Base-by-base conservation (phyloP, 2,329 filamentous ascomycete genomes). In the Cylindrodendrum hubeiense region DNA sequence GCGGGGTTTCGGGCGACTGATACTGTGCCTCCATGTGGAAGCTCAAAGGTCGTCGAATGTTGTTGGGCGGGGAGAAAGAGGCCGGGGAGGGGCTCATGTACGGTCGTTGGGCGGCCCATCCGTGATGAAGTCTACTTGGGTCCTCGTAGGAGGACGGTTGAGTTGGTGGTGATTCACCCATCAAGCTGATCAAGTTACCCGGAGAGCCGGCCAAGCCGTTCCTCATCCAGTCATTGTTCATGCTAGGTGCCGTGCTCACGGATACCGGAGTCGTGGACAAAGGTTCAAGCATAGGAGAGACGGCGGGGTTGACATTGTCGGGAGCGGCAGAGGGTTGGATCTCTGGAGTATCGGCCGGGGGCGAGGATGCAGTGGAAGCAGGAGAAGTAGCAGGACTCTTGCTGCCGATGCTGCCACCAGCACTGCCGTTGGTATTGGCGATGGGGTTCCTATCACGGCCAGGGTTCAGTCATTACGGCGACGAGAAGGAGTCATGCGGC, bases 131-230 rank as follows among this genome's bases (percentile, higher is more conserved):
- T 37, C 81, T 81, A 56, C 80, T 71, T 6, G 81, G 76, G 66
- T 86, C 84, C 70, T 86, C 84, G 67, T 85, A 86, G 2, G 84
- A 86, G 21, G 84, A 86, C 17, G 84, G 84, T 50, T 84, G 83
- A 19, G 84, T 86, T 3, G 85, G 85, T 51, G 85, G 85, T 22
- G 85, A 87, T 67, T 87, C 85, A 58, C 83, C 84, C 75, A 81
- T 80, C 63, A 86, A 74, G 72, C 80, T 85, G 67, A 86, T 85
- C 61, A 86, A 78, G 64, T 86, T 86, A 54, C 83, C 81, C n/a
- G 85, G 85, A n/a, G 85, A 86, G 63, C 83, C 82, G 37, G 81
- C 82, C 65, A 86, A 79, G 63, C 77, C 82, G 59, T 75, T 75
- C 55, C 80, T 78, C 66, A 79, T 75, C 83, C 84, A 86, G 70